Evolutionary conservation across 1,284 basidiomycete species (phyloP), one percentile per base, ranked within the genome.

Genomic region (Sanguinoderma infundibulare): DNA sequence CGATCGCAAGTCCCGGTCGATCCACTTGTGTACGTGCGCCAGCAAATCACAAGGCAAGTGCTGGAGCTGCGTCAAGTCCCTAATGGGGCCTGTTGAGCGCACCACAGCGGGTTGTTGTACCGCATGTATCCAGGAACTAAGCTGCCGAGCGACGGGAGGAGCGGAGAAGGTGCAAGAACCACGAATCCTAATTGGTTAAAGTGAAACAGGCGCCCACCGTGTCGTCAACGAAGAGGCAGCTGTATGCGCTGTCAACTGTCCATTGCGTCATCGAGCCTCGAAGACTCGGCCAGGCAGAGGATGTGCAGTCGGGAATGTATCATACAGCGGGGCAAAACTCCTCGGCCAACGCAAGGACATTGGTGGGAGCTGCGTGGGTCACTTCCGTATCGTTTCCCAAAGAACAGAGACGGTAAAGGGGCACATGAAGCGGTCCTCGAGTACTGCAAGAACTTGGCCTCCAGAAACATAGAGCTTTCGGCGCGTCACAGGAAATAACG

Each of bases 121-220:
- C 26, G 55, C 64, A 57, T 66, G 57, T 59, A 59, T 66, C 65
- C 65, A 66, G 53, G 65, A 61, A 59, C 62, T n/a, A n/a, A n/a
- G n/a, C n/a, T n/a, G n/a, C n/a, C n/a, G n/a, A n/a, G 26, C n/a
- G n/a, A 17, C 20, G 24, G 22, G 20, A 36, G 30, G 47, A 30
- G 35, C 52, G 22, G 5, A 17, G n/a, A 30, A 32, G 39, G 38
- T 49, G 35, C 36, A 54, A 35, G 50, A 51, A 50, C 7, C 17
- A 32, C 36, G 30, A n/a, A 22, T 30, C n/a, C 26, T 17, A n/a
- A 39, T 50, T 50, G 55, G 55, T n/a, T 36, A 12, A 8, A 22
- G 3, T 2, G 1, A 8, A 3, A 34, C 32, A 51, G 15, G 32
- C 32, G 49, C 46, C 46, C 30, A 8, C 28, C 28, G 9, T 26